Evolutionary conservation across 192 early-diverging fungal genomes (phyloP), one percentile per base, ranked within the genome.

Genomic region (Haplosporangium gracile): DNA sequence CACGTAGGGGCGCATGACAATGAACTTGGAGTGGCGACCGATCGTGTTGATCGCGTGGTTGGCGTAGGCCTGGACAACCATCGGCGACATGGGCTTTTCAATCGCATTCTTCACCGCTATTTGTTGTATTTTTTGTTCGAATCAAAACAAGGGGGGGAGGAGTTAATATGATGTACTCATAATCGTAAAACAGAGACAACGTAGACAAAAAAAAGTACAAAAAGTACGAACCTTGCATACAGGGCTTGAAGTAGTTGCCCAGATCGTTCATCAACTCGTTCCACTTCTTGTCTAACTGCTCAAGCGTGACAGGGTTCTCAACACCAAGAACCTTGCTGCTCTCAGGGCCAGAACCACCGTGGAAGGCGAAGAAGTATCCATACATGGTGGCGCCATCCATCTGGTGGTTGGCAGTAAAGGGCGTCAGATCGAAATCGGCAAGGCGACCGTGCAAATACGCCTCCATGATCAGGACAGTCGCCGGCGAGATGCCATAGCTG

Each of bases 1-100:
- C 2, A 77, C 75, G 13, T 60, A 80, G 0, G 84, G 84, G 0
- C 79, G 74, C 49, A 78, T 77, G 49, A 80, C 38, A n/a, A 86
- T 71, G 71, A 77, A 77, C 49, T 74, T 65, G 45, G 70, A 24
- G 43, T 42, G 49, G 2, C 3, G 5, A 4, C 7, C 34, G 13
- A 86, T 32, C 68, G 70, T 39, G 5, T 49, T 2, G 0, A 70
- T 69, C 6, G 74, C 53, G 47, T 40, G n/a, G 20, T 49, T 45
- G 3, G 70, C 70, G 68, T 86, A 86, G 10, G n/a, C 51, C 5
- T 70, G 43, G 9, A 68, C 39, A 22, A 77, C 22, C 43, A 68
- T 26, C 1, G 84, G 79, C 8, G 78, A 45, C 16, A 70, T 32
- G 13, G 24, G 45, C 71, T 80, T 79, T 22, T 51, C 38, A 7